Evolutionary conservation across 371 early-diverging fungal species (phyloP).

Genomic region (Syncephalastrum sp.): DNA sequence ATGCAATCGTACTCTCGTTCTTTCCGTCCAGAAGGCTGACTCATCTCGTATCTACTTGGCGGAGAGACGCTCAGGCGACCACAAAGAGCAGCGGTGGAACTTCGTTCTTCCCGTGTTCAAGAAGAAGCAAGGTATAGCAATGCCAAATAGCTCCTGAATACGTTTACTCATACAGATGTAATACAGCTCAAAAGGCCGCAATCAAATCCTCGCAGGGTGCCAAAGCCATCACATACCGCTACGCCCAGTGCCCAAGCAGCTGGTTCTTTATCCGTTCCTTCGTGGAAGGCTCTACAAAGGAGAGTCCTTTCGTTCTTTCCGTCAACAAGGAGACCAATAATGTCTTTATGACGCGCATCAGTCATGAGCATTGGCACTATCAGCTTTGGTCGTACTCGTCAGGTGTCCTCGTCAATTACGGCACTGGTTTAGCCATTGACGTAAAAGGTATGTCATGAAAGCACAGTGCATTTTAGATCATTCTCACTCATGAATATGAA

Average conservation of each 20-base stretch:
- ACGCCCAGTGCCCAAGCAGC: slow-evolving; percentile 41
- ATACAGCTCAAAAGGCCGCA: neutral
- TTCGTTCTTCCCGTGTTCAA: slow-evolving; percentile 51
- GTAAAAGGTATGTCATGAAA: slow-evolving; percentile 25
- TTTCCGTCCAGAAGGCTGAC: slow-evolving; percentile 32
- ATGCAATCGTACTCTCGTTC: slow-evolving; percentile 24
- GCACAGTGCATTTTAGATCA: slow-evolving; percentile 1
- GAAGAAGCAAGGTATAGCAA: slow-evolving; percentile 34
- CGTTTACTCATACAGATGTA: neutral
- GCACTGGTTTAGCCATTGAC: slow-evolving; percentile 43
- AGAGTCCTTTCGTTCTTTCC: slow-evolving; percentile 38
- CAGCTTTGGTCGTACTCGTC: slow-evolving; percentile 55
- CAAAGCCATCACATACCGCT: slow-evolving; percentile 30
- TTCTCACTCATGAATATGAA: neutral
- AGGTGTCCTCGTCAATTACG: slow-evolving; percentile 53
- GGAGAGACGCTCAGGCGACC: slow-evolving; percentile 24
- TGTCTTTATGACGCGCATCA: slow-evolving; percentile 22
- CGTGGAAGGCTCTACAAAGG: slow-evolving; percentile 27
- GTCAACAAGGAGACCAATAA: slow-evolving; percentile 22
- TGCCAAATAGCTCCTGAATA: too few relatives aligned
- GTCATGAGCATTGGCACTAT: slow-evolving; percentile 33
- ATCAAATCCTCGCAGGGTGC: neutral
- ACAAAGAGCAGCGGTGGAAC: slow-evolving; percentile 49
- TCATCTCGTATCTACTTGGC: slow-evolving; percentile 22
- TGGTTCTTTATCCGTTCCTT: slow-evolving; percentile 47